Percentiles rank a stretch among this genome's conserved stretches.
Conservation (phyloP, 2,329 filamentous ascomycete species). For the Rutstroemia sp. region DNA sequence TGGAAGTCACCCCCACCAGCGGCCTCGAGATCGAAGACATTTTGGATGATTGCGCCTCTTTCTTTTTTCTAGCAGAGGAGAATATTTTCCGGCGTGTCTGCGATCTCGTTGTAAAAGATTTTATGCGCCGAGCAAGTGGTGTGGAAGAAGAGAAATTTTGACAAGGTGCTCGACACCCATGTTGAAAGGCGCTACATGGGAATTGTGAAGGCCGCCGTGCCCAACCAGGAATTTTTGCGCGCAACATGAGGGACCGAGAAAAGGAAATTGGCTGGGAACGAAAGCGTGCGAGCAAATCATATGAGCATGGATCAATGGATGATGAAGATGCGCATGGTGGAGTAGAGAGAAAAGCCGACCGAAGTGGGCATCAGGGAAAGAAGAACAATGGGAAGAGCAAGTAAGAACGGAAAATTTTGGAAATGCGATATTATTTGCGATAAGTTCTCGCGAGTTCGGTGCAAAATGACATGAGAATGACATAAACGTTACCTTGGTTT, state of each 20-base stretch:
- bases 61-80: constrained; percentile 12
- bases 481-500: no score
- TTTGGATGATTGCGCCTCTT: constrained; percentile 9
- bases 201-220: constrained; percentile 10
- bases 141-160: neutral
- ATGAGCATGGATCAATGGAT: constrained; percentile 2
- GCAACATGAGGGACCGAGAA: constrained; percentile 16
- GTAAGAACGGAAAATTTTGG: no score
- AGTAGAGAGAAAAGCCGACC: constrained; percentile 9
- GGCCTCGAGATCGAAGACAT: constrained; percentile 18
- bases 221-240: constrained; percentile 16
- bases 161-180: neutral
- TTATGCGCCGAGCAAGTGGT: neutral
- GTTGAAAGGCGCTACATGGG: neutral
- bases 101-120: neutral
- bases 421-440: no score
- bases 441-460: no score
- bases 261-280: neutral
- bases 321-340: constrained; percentile 9
- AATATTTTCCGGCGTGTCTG: constrained; percentile 15
- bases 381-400: neutral
- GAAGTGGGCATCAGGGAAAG: neutral
- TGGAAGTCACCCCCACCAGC: constrained; percentile 20
- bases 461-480: no score
- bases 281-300: neutral